Conservation (phyloP, 1,284 basidiomycete genomes). For the Puccinia brachypodii region DNA sequence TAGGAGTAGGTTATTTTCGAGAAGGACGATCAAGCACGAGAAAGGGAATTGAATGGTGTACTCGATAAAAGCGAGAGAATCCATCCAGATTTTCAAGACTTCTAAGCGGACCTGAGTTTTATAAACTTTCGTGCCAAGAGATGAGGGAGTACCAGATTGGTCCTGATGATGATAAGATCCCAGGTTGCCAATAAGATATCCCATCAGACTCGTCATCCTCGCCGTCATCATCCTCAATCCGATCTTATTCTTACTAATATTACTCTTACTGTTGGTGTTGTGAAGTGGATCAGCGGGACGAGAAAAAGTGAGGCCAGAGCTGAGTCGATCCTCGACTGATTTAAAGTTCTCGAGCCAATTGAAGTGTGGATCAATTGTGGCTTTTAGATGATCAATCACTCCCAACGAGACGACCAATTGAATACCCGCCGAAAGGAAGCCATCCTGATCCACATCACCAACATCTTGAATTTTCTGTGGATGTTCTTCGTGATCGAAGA, state of each 20-base stretch:
- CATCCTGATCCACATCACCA: not conserved
- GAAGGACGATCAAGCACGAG: not conserved
- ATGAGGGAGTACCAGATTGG: not conserved
- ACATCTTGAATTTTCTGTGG: too few relatives aligned
- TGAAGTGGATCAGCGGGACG: not conserved
- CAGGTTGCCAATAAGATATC: constrained; percentile 13
- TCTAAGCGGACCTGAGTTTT: not conserved
- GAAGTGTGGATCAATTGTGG: not conserved
- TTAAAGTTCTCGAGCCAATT: not conserved
- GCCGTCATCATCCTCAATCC: not conserved
- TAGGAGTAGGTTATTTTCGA: not conserved
- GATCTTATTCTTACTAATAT: not conserved
- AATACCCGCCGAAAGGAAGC: not conserved
- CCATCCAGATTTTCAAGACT: constrained; percentile 19
- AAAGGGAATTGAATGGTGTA: constrained; percentile 15
- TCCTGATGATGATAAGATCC: not conserved
- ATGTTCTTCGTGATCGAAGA: not conserved
- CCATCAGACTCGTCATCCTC: constrained; percentile 5
- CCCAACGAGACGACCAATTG: not conserved
- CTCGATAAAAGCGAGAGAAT: not conserved
- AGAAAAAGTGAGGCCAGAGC: not conserved
- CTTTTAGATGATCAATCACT: not conserved
- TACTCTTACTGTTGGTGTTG: not conserved
- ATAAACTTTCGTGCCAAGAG: not conserved
- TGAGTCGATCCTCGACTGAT: not conserved